These are phyloP conservation scores for Mycena metata DNA, from an alignment of 768 basidiomycete species.

Conservation along the genomic window DNA sequence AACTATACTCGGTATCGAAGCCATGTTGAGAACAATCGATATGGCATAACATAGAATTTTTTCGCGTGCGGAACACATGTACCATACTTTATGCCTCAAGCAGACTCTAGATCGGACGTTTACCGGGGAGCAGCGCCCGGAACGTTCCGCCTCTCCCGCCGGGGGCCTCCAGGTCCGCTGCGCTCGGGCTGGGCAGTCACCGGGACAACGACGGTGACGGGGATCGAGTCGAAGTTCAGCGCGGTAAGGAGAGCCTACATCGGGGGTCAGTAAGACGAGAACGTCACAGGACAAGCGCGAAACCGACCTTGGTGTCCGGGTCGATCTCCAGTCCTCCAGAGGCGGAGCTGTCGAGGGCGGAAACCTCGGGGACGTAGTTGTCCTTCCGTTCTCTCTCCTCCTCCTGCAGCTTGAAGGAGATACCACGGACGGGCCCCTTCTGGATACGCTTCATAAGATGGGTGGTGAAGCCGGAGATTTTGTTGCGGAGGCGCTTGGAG, in stretches of 20 bases:
- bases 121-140: conserved; percentile 77
- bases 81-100: conserved; percentile 34
- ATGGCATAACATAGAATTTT: conserved; percentile 36
- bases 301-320: conserved; percentile 89
- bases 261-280: too few species aligned
- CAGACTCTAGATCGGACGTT: conserved; percentile 36
- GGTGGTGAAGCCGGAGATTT: conserved; percentile 99
- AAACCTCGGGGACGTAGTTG: conserved; percentile 98
- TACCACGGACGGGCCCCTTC: conserved; percentile 97
- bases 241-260: conserved; percentile 88
- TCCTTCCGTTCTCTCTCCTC: conserved; percentile 99
- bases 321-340: conserved; percentile 86
- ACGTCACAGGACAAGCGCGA: background rate
- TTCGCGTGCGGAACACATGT: conserved; percentile 30
- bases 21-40: background rate
- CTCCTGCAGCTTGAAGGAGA: conserved; percentile 99
- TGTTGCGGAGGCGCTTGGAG: conserved; percentile 99
- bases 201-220: conserved; percentile 77
- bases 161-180: conserved; percentile 54
- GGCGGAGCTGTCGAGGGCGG: conserved; percentile 86
- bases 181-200: conserved; percentile 78
- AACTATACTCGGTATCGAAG: too few species aligned
- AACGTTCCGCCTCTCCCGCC: conserved; percentile 83
- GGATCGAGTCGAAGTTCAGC: conserved; percentile 95
- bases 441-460: conserved; percentile 99